Evolutionary conservation across 176 grass and related monocot species (phyloP), one percentile per base, ranked within the genome.

Genomic region (Paspalum notatum): DNA sequence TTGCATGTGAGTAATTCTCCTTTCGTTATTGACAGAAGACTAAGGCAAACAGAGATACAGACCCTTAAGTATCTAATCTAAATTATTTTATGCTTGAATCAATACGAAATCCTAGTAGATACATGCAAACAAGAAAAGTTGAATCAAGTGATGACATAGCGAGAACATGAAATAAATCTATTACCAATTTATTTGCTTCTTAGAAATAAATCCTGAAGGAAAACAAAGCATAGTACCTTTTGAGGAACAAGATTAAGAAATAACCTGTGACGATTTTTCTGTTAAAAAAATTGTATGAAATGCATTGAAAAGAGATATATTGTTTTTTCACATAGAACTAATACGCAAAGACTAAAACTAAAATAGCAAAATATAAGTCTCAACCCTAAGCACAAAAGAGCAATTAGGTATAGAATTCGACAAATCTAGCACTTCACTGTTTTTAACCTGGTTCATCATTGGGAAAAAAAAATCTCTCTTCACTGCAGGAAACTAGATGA

Each of bases 371-470:
- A 21, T 3, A n/a, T 43, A 11, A 48, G 27, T 49, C 44, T 47
- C n/a, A 24, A 25, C 24, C 22, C 12, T 25, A 49, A 70, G 44
- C 67, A 15, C 43, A 70, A 49, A 71, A 54, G 24, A 2, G 17
- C 2, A 73, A 39, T n/a, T 6, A 5, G 38, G 25, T 71, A 49
- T 37, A 26, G 3, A 71, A 49, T n/a, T 51, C 25, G 7, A 4
- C 37, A 43, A 75, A 73, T 86, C 21, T 8, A 38, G 15, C 37
- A 56, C 56, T 79, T 43, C 32, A 80, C 46, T 66, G 1, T 21
- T 65, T 62, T 63, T 64, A 86, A 69, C 6, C 2, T 32, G 5
- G 37, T 17, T 74, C 5, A 45, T 69, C 40, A 24, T 69, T 4
- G 5, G n/a, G n/a, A n/a, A n/a, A n/a, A 47, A 22, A 10, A 46